Conservation (phyloP, 2,329 filamentous ascomycete species). For the Aphanoascus verrucosus region DNA sequence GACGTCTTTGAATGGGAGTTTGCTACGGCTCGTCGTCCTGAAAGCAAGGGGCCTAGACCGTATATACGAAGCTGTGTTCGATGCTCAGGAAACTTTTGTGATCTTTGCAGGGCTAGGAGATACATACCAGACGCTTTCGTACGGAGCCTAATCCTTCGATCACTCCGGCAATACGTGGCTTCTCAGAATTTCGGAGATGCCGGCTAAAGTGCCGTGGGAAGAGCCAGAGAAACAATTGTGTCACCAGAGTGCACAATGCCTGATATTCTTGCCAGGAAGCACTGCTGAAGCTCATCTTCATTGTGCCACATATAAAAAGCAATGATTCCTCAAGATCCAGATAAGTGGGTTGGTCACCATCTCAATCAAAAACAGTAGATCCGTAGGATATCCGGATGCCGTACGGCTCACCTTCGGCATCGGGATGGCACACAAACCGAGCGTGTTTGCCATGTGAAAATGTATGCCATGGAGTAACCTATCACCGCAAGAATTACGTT, state of each 20-base stretch:
- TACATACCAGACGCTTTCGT: no score
- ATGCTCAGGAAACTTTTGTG: no score
- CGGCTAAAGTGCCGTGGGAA: neutral
- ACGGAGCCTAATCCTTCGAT: no score
- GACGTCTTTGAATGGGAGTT: neutral
- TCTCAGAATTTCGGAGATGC: neutral
- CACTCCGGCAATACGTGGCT: neutral
- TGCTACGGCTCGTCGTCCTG: no score
- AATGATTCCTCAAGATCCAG: neutral
- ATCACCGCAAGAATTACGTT: neutral
- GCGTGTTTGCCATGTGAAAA: constrained; percentile 4
- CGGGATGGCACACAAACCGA: neutral
- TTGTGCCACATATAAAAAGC: constrained; percentile 2
- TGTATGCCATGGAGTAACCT: neutral
- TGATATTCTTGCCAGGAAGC: neutral
- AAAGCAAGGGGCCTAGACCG: no score
- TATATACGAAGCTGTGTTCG: no score
- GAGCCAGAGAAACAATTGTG: neutral
- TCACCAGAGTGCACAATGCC: neutral
- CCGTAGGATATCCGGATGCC: neutral
- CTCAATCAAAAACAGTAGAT: no score
- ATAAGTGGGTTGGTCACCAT: neutral
- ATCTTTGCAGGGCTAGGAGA: no score
- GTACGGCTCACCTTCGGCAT: constrained; percentile 4
- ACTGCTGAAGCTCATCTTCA: neutral